Percentiles rank a stretch among this genome's conserved stretches.
Evolutionary conservation across 495 filamentous ascomycete species (phyloP).

Genomic region (Neurospora sp.): DNA sequence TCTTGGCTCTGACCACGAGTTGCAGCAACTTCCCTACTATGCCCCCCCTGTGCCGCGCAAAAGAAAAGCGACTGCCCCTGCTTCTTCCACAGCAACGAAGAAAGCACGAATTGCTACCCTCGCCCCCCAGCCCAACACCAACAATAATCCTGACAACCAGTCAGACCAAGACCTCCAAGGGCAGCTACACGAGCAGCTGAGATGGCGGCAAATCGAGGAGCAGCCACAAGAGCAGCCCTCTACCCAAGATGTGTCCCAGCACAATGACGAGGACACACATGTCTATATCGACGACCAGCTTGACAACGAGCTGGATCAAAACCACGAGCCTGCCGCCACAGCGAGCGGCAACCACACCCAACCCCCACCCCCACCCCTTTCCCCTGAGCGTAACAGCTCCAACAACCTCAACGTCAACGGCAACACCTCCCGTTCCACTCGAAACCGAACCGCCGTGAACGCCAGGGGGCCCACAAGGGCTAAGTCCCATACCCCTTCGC

Average conservation of each 20-base stretch:
- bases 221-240: not conserved
- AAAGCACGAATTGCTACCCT: not conserved
- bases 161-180: not conserved
- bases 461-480: not conserved
- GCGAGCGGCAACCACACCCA: not conserved
- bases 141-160: not conserved
- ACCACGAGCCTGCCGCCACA: not conserved
- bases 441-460: not conserved
- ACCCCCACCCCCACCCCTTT: not conserved
- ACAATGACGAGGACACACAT: not conserved
- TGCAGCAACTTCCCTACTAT: not conserved
- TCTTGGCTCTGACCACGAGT: not conserved
- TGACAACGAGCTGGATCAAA: not conserved
- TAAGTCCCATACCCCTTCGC: not conserved
- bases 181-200: not conserved
- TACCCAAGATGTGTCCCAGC: not conserved
- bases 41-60: not conserved
- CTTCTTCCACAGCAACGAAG: not conserved
- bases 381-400: not conserved
- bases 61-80: not conserved
- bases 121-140: not conserved
- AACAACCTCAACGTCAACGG: not conserved
- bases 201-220: not conserved
- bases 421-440: not conserved
- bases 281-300: not conserved